Base-by-base conservation (phyloP, 768 basidiomycete species). In the Phanerochaete sordida region DNA sequence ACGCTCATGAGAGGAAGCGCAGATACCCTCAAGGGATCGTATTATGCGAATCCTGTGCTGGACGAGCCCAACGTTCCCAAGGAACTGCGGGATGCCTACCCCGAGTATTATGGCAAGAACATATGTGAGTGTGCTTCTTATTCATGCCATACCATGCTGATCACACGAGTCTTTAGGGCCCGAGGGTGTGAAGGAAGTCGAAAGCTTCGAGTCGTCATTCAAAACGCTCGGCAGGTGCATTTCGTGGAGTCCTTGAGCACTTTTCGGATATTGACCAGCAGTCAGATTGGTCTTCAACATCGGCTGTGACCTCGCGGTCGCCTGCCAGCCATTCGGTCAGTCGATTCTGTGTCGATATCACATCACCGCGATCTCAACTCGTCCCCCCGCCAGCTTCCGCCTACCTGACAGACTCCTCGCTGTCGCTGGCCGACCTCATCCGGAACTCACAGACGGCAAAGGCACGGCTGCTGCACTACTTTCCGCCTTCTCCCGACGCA, bases 251-350 rank as follows among this genome's bases (percentile, higher is more conserved):
- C 39, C 19, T 19, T 43, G 7, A 19, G 19, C 19, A 43, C 19
- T 19, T 13, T 26, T 27, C 50, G 30, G 51, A 61, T 56, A 31
- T 56, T 35, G 39, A 43, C 19, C 43, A 52, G 45, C 26, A 56
- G 28, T 5, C 56, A 91, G 88, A 62, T 86, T 93, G 58, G 80
- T 99, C 54, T 95, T 93, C 68, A 70, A 86, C 45, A 85, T 95
- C 26, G 97, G 96, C 15, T 82, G 85, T 62, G 78, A 90, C 58
- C 74, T 99, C 31, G 95, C 95, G 1, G 75, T 69, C 12, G 96
- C 97, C 19, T 98, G 96, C 69, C 93, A 98, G 69, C 86, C 88
- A 39, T 96, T 98, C 68, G 93, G 93, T 91, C n/a, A n/a, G n/a
- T n/a, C n/a, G n/a, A n/a, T n/a, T n/a, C n/a, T n/a, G n/a, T n/a